A percentile compares a stretch with the other conserved stretches of the same genome.
phyloP scores from a whole-genome alignment of 345 rosid genomes.

The Camelina hispida region DNA sequence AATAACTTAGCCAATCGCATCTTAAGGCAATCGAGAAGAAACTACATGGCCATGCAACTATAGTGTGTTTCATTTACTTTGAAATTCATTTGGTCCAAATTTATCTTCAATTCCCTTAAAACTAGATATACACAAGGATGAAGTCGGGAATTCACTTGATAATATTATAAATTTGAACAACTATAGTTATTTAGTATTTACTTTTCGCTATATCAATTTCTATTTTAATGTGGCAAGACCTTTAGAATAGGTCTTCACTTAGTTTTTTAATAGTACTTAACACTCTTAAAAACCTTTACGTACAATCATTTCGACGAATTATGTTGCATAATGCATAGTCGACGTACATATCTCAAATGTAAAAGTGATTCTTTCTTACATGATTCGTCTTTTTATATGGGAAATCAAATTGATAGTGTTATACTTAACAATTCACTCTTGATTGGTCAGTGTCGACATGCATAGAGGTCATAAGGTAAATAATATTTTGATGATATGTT shows the following conservation, averaged over 20 bases:
- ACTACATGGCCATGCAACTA: constrained; percentile 22
- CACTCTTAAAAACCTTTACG: neutral
- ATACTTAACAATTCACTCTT: constrained; percentile 12
- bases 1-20: constrained; percentile 34
- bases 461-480: neutral
- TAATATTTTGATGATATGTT: constrained; percentile 32
- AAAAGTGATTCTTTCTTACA: neutral
- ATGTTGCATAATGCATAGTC: neutral
- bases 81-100: constrained; percentile 11
- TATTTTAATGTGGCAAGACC: neutral
- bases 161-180: neutral
- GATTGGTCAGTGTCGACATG: neutral
- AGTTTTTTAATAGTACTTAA: neutral
- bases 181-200: neutral
- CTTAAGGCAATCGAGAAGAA: constrained; percentile 18
- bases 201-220: neutral
- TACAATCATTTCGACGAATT: neutral
- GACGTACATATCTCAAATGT: neutral
- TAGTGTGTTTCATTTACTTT: neutral
- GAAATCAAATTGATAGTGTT: neutral
- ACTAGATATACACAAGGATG: neutral
- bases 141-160: neutral
- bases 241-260: neutral
- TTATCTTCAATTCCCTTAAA: neutral
- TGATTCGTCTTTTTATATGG: neutral